Base-by-base conservation (phyloP, 768 basidiomycete genomes). In the Hortiboletus campestris region DNA sequence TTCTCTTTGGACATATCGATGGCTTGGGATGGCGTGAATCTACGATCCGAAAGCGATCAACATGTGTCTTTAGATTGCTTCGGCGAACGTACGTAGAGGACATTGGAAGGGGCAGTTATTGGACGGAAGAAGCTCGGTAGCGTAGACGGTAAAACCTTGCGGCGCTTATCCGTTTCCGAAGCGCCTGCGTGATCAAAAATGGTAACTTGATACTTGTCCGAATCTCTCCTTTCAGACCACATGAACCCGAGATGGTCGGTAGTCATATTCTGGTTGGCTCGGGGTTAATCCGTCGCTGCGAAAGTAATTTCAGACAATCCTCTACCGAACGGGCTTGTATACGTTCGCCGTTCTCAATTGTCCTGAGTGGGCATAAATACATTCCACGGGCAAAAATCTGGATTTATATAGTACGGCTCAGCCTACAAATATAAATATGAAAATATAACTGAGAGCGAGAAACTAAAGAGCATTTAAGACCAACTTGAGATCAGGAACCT, bases 1-100 rank as follows among this genome's bases (percentile, higher is more conserved):
- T 78, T 83, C 66, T 89, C 88, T 58, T 84, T 87, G 63, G 81
- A 72, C 74, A 79, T 73, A 66, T 89, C 85, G 48, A 89, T 63
- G 25, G 68, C 69, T 55, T 77, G 68, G 32, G 80, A 76, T 45
- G 81, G 83, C 36, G 82, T 84, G 64, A 84, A 86, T 31, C 88
- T 88, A 58, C 9, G 41, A 47, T 50, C 31, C 4, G 34, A 41
- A 35, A 20, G 20, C 2, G 11, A 44, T 67, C 13, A 62, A 14
- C 6, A 14, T 14, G 13, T 40, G 29, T n/a, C 32, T 34, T 13
- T 34, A 42, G 44, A 51, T 53, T 12, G 22, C 42, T 17, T 48
- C 28, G 25, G 41, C 20, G 17, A 34, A 63, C 66, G 46, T 52
- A 67, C 66, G 62, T 69, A n/a, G 66, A 67, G 20, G 66, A 63